Conservation (phyloP, 2,329 filamentous ascomycete genomes). For the Neofusicoccum sp. region DNA sequence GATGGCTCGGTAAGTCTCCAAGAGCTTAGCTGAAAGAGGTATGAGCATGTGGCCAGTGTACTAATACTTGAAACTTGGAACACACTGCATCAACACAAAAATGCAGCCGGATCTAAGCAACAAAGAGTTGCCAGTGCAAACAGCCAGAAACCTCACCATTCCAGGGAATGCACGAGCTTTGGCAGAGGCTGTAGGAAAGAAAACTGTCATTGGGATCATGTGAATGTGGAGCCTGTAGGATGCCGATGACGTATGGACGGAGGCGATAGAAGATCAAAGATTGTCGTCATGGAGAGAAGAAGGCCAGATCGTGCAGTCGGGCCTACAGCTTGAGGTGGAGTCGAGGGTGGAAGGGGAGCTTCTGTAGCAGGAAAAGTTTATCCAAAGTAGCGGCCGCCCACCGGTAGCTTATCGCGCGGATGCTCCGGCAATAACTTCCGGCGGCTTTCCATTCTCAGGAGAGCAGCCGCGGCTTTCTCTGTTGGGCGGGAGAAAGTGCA, state of each 20-base stretch:
- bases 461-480: background rate
- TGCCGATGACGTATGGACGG: background rate
- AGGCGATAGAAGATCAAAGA: background rate
- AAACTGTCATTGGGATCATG: too few species aligned
- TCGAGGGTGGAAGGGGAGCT: background rate
- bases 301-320: background rate
- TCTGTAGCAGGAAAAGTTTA: background rate
- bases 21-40: too few species aligned
- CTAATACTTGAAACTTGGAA: too few species aligned
- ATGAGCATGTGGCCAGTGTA: too few species aligned
- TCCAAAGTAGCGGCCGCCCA: background rate
- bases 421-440: background rate
- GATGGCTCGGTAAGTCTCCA: too few species aligned
- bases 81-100: too few species aligned
- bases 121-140: too few species aligned
- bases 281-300: background rate
- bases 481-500: background rate
- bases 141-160: too few species aligned
- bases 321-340: background rate
- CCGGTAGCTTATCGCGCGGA: background rate
- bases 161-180: too few species aligned
- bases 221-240: background rate
- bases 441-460: background rate
- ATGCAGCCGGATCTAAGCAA: too few species aligned
- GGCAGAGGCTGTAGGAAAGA: too few species aligned